Base-by-base conservation (phyloP, 2,329 filamentous ascomycete genomes). In the Fusarium liriodendri region DNA sequence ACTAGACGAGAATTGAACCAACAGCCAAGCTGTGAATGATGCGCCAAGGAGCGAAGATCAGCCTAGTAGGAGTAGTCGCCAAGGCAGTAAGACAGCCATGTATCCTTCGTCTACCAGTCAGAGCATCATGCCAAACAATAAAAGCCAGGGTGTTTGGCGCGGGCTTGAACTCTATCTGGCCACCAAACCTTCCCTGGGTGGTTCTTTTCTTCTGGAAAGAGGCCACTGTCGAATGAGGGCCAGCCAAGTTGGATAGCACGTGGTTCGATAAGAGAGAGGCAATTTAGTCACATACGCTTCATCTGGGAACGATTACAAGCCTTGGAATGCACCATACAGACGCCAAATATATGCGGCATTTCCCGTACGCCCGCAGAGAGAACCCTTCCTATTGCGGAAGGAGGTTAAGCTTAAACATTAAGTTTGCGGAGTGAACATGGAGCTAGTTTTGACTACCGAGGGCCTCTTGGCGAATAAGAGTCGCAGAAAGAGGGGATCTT, bases 311-410 rank as follows among this genome's bases (percentile, higher is more conserved):
- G 47, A n/a, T 52, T 32, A 10, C 8, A 5, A 32, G 27, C 47
- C 18, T 32, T 32, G 8, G 8, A 50, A 25, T 14, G 22, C 38
- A n/a, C 6, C 29, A 68, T 25, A 27, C 20, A 29, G 25, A 35
- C 20, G 10, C 14, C 13, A 11, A 22, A 29, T 57, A 38, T 38
- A 45, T 58, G 71, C 64, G 71, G 65, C 29, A 73, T 60, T 74
- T 64, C 71, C 27, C 32, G 29, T 58, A 57, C 71, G 71, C 61
- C 71, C 64, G 71, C 50, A 68, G 14, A 13, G 29, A 18, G 35
- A 60, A 14, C 20, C 52, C 29, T 62, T 57, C 71, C 59, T 7
- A 59, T 72, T 59, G 13, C 29, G 71, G 71, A 74, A 71, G 71
- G 54, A 60, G 25, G n/a, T 25, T 66, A 52, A 66, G 42, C 63